These are phyloP conservation scores for Aegilops speltoides DNA, from an alignment of 176 grass and related monocot species.

Conservation along the genomic window DNA sequence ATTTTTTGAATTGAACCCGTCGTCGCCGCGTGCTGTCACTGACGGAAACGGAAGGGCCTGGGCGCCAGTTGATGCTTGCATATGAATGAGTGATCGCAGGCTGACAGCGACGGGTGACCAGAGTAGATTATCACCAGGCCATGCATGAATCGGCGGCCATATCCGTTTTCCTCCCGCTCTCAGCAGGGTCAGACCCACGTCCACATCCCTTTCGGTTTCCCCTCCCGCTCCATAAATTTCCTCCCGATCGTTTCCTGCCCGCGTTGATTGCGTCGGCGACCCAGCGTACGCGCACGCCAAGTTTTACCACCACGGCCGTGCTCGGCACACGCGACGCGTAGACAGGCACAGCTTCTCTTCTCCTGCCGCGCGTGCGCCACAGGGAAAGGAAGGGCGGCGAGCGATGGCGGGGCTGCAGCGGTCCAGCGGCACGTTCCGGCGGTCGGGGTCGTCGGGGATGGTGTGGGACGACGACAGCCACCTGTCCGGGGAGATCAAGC, in stretches of 20 bases:
- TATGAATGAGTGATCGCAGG: neutral
- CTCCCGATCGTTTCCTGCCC: neutral
- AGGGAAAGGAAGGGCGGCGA: neutral
- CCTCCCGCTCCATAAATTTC: neutral
- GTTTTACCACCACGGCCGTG: neutral
- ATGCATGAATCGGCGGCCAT: neutral
- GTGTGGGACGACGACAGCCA: slow-evolving; percentile 73
- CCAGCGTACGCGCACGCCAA: neutral
- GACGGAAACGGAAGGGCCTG: neutral
- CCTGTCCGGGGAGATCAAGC: slow-evolving; percentile 55
- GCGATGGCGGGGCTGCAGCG: slow-evolving; percentile 76
- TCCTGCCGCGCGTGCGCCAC: neutral
- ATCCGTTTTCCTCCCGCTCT: too few species aligned
- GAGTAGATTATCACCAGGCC: slow-evolving; percentile 31
- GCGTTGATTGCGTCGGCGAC: neutral
- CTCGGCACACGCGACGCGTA: neutral
- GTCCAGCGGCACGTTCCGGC: slow-evolving; percentile 82
- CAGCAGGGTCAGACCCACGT: neutral
- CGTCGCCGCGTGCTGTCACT: neutral
- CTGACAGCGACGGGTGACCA: neutral
- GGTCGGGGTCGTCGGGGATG: slow-evolving; percentile 85
- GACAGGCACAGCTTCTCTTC: neutral
- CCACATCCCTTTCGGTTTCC: neutral
- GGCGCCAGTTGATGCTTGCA: neutral
- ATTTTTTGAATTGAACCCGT: neutral